A percentile compares a stretch with the other conserved stretches of the same genome.
phyloP scores from a whole-genome alignment of 78 protist genomes.

The Monosiga brevicollis region DNA sequence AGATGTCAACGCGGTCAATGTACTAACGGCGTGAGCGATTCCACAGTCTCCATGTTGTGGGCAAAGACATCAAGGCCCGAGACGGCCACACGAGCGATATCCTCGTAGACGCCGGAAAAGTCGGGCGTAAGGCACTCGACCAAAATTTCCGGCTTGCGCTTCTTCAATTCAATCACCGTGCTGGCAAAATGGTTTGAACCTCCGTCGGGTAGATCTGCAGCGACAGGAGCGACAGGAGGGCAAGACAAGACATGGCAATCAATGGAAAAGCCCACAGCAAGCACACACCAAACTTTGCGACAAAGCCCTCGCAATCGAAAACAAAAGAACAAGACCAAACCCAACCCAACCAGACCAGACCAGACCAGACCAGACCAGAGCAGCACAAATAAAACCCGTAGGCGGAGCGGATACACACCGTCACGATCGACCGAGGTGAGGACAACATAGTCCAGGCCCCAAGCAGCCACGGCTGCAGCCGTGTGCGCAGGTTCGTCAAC shows the following conservation, averaged over 20 bases:
- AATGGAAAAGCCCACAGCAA: background rate
- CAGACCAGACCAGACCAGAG: no score
- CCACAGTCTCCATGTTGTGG: constrained; percentile 70
- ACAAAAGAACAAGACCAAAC: background rate
- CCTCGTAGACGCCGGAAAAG: constrained; percentile 43
- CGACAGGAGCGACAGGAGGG: background rate
- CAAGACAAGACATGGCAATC: background rate
- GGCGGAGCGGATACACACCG: constrained; percentile 23
- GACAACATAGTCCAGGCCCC: constrained; percentile 85
- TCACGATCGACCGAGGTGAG: constrained; percentile 85
- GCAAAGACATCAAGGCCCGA: constrained; percentile 81
- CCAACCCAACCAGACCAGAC: background rate
- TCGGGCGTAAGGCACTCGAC: constrained; percentile 71
- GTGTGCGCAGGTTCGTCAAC: constrained; percentile 66
- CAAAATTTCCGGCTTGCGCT: constrained; percentile 20
- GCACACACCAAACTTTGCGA: no score
- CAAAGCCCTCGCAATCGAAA: background rate
- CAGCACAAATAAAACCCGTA: background rate
- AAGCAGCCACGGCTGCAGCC: constrained; percentile 49
- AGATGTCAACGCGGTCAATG: no score
- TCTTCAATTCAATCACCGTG: constrained; percentile 51
- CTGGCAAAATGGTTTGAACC: constrained; percentile 68
- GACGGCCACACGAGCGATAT: constrained; percentile 44
- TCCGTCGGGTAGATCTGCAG: constrained; percentile 57
- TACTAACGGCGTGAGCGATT: constrained; percentile 1